Evolutionary conservation across 2,329 filamentous ascomycete genomes (phyloP).

Genomic region (Truncatella angustata): DNA sequence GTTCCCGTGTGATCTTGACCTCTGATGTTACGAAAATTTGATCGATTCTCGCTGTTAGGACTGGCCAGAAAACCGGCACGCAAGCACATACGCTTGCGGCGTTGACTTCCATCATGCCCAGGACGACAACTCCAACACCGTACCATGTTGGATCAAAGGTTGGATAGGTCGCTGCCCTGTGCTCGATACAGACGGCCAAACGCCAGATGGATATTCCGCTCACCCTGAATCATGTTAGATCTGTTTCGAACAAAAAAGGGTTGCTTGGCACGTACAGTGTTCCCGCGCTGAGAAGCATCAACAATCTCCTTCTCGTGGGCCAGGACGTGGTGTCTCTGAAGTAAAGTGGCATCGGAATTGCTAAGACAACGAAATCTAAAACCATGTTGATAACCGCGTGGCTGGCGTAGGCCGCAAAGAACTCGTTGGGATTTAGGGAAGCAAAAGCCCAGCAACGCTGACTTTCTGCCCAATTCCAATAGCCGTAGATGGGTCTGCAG

Average conservation of each 20-base stretch:
- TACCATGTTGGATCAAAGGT: conserved; percentile 31
- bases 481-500: conserved; percentile 29
- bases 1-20: conserved; percentile 21
- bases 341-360: conserved; percentile 29
- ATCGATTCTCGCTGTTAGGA: conserved; percentile 23
- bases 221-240: background rate
- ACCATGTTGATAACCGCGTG: conserved; percentile 30
- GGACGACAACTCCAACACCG: conserved; percentile 15
- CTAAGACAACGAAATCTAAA: conserved; percentile 30
- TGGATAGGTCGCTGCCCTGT: conserved; percentile 25
- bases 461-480: conserved; percentile 26
- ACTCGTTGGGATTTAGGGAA: conserved; percentile 20
- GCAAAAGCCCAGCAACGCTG: conserved; percentile 30
- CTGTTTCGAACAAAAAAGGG: background rate
- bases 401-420: conserved; percentile 26
- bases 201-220: conserved; percentile 19
- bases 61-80: conserved; percentile 31
- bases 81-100: conserved; percentile 24
- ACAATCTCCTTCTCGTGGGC: conserved; percentile 14
- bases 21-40: conserved; percentile 35
- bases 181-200: conserved; percentile 22
- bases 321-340: conserved; percentile 16
- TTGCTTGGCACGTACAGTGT: conserved; percentile 13
- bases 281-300: conserved; percentile 15
- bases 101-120: conserved; percentile 19